Base-by-base conservation (phyloP, 2,329 filamentous ascomycete species). In the Fusarium sp. region DNA sequence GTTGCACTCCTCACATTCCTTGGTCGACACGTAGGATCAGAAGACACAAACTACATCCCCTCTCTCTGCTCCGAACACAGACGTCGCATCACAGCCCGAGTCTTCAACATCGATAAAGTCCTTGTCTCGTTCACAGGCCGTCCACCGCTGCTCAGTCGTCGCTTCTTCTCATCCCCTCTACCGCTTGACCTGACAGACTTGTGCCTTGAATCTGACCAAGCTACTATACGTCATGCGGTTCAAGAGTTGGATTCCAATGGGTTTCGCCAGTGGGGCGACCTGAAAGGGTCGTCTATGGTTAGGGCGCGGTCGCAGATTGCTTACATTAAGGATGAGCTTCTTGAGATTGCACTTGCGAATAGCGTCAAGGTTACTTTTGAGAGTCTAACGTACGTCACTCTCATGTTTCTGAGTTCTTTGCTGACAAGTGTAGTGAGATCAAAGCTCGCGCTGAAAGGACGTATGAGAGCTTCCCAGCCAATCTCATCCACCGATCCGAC, bases 281-380 rank as follows among this genome's bases (percentile, higher is more conserved):
- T 88, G 0, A 80, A 84, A 25, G 76, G 84, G 1, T 80, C 82
- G 1, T 89, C 87, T 0, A 82, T 84, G 60, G 73, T 81, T 1
- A 81, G 88, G 31, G 83, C 86, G 0, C 84, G 85, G 48, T 81
- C 82, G 4, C 81, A 84, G 16, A 82, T 90, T 39, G 84, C 85
- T 5, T 75, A 82, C 2, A 82, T 91, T 12, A 82, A 86, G 5
- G 89, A 91, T 67, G 88, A 91, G 52, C 85, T 91, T 9, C 81
- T 91, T 9, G 87, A 90, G 69, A 82, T 90, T 27, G 87, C 88
- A 0, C 78, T 90, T 0, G 85, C 85, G 5, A 74, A 58, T 3
- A 65, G 44, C 1, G 64, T 66, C 9, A 65, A 70, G 3, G 51
- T 64, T 1, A 74, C 69, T 4, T 54, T 73, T 4, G 72, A 76